Conservation (phyloP, 2,329 filamentous ascomycete species). For the Cladophialophora chaetospira region DNA sequence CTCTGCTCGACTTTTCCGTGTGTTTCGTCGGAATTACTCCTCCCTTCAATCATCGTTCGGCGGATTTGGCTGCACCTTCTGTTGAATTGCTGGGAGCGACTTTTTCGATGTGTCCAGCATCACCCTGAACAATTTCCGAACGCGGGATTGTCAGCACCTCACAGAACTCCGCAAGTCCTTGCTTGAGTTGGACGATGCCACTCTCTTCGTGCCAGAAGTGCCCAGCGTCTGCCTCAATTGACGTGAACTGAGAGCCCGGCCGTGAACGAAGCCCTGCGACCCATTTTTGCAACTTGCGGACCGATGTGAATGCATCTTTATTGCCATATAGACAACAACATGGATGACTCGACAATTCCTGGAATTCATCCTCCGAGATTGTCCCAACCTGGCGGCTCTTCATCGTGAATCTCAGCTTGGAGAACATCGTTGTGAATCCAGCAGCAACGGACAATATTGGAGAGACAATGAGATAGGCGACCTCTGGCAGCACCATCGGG, state of each 20-base stretch:
- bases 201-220: slow-evolving; percentile 29
- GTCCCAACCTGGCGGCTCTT: slow-evolving; percentile 51
- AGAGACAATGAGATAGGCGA: slow-evolving; percentile 63
- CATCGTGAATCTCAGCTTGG: slow-evolving; percentile 44
- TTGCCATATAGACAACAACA: slow-evolving; percentile 66
- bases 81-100: neutral
- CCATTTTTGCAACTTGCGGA: slow-evolving; percentile 69
- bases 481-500: slow-evolving; percentile 32
- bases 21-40: neutral
- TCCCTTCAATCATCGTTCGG: neutral
- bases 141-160: neutral
- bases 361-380: slow-evolving; percentile 54
- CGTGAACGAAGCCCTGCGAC: slow-evolving; percentile 52
- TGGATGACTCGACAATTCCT: slow-evolving; percentile 17
- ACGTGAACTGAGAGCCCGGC: slow-evolving; percentile 49
- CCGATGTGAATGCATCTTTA: slow-evolving; percentile 71
- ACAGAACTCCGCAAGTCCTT: slow-evolving; percentile 23
- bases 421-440: slow-evolving; percentile 64
- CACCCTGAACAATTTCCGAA: neutral
- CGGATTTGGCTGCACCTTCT: neutral
- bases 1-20: neutral
- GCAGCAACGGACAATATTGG: slow-evolving; percentile 61
- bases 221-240: slow-evolving; percentile 18
- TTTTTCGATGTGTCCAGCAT: neutral
- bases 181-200: slow-evolving; percentile 14